Evolutionary conservation across 2,329 filamentous ascomycete genomes (phyloP).

Genomic region (Trichoderma sp.): DNA sequence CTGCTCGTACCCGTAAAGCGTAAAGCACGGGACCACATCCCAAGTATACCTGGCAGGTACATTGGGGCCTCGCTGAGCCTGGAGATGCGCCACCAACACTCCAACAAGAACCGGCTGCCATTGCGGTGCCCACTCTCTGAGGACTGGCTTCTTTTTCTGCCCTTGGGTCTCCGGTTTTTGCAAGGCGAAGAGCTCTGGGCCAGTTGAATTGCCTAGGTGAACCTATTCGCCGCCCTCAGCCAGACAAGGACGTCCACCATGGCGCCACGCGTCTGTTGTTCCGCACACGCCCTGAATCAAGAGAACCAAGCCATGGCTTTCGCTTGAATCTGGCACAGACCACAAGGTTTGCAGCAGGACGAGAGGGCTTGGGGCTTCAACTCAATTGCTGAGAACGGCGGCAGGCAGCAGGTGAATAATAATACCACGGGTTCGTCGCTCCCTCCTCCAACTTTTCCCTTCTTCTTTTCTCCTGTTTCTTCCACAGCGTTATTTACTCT

Average conservation of each 20-base stretch:
- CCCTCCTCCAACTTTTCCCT: neutral
- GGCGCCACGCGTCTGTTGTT: neutral
- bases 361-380: neutral
- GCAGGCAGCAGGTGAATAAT: neutral
- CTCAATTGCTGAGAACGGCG: neutral
- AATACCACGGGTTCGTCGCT: slow-evolving; percentile 1
- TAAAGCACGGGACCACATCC: neutral
- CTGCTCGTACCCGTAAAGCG: neutral
- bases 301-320: neutral
- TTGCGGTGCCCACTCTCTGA: slow-evolving; percentile 4
- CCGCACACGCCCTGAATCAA: neutral
- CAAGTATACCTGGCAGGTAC: slow-evolving; percentile 5
- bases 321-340: neutral
- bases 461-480: neutral
- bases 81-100: slow-evolving; percentile 19
- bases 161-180: slow-evolving; percentile 4
- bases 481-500: slow-evolving; percentile 14
- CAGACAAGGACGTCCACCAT: neutral
- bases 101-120: neutral
- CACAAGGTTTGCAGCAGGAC: neutral
- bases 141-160: neutral
- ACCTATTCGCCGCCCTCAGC: neutral
- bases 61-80: neutral
- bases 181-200: neutral
- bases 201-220: neutral